Base-by-base conservation (phyloP, 495 filamentous ascomycete species). In the Xylaria longipes region DNA sequence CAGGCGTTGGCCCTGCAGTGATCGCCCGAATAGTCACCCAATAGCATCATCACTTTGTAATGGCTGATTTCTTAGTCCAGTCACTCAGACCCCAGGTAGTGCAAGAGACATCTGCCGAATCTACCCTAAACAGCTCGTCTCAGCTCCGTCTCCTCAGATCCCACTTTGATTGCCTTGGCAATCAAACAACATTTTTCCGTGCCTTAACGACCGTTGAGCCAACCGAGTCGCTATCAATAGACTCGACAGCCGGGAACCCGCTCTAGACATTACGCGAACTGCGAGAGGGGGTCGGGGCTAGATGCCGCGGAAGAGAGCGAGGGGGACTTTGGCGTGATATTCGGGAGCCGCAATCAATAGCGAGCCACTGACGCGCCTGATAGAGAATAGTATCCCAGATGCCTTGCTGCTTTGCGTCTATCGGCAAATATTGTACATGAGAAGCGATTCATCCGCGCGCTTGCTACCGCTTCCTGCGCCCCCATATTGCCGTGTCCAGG, bases 401-500 rank as follows among this genome's bases (percentile, higher is more conserved):
- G 15, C 65, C 54, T 35, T 39, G 52, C 39, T 41, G 29, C 54
- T 39, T 60, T 69, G 66, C 66, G 66, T 69, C 66, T 69, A 69
- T 60, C 66, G 66, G 66, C 66, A 69, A 69, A 61, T 69, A n/a
- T 22, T 48, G 4, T 61, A 61, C 66, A 58, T 54, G 41, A 61
- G 66, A 60, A 25, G 66, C 54, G 66, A 69, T 58, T 69, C 66
- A 69, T 69, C 66, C 66, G 66, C 66, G 66, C 66, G 66, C 52
- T 69, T 69, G 66, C 35, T 60, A 7, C 66, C 31, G 39, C 39
- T 48, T 45, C 66, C 25, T 48, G 39, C 33, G 50, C 56, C 17
- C 27, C 57, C 17, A 35, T 60, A 60, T 25, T 69, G 66, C 66
- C 66, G 66, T 69, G 65, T 20, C 37, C 17, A 46, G 22, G 8